Base-by-base conservation (phyloP, 805 yeast genomes). In the Wickerhamiella hasegawae region DNA sequence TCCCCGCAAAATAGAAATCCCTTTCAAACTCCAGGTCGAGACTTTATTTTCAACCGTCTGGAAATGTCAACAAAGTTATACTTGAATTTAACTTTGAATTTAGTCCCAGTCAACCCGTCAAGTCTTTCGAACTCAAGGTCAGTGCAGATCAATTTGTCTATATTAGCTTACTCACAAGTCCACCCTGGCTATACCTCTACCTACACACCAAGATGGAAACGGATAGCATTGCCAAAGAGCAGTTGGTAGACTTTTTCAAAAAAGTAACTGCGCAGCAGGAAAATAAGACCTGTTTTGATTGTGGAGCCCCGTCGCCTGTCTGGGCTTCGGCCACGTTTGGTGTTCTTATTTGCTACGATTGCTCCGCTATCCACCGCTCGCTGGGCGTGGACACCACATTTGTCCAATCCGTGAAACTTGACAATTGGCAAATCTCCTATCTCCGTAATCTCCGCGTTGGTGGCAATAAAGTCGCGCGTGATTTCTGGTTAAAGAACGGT, bases 261-360 rank as follows among this genome's bases (percentile, higher is more conserved):
- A 65, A 69, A 53, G 62, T 81, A 46, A 69, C 71, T 47, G 62
- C 76, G 56, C 64, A 68, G 51, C 42, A 73, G 73, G 79, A 83
- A 32, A 85, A 85, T 63, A 76, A 53, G 49, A 57, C 56, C 36
- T 90, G 98, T 60, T 87, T 90, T 59, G 98, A 90, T 55, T 90
- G 98, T 58, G 70, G 78, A 35, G 80, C 85, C 48, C 83, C 80
- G 53, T 85, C 85, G 55, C 97, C 98, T 25, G 83, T 97, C 0
- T 90, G 98, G 98, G 82, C 98, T 3, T 87, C 97, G 11, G 84
- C 87, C 37, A 94, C 97, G 11, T 87, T 82, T 58, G 98, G 96
- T 37, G 80, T 85, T 35, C 70, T 85, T 54, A 62, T 90, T 40
- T 90, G 98, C 63, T 67, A 85, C 41, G 94, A 90, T 56, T 90